Evolutionary conservation across 202 grass and related monocot genomes (phyloP), one percentile per base, ranked within the genome.

Genomic region (Miscanthus sacchariflorus): DNA sequence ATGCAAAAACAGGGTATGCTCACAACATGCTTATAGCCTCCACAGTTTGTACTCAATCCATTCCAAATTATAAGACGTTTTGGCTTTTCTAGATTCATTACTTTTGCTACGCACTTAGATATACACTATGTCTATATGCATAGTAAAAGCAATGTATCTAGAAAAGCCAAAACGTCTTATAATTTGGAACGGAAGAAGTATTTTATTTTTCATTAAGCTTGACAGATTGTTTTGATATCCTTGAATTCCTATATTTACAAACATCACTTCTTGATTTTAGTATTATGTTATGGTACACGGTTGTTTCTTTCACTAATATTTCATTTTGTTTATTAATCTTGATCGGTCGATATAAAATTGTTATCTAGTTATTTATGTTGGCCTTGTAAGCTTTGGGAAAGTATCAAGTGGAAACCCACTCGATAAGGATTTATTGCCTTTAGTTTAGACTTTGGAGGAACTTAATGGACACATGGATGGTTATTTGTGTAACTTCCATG

Each of bases 1-100:
- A 96, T 88, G 88, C 92, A 66, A 99, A 95, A 87, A 87, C 91
- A 89, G 83, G 97, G 94, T 99, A 93, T 81, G 54, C 36, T 79
- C 38, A 38, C 70, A 38, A 83, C 52, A 56, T 83, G 12, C 28
- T 81, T 86, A 42, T 80, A 84, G 13, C 56, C 54, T 59, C 17
- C 4, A 50, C 83, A 9, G 85, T 73, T 75, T 30, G 28, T 30
- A 30, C 28, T 30, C 28, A 30, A 30, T 30, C 28, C 28, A 30
- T 30, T 30, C 28, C 28, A 30, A 30, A 30, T 30, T 30, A 30
- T 30, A 30, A 30, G 28, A 30, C 28, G 28, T 30, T 30, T 30
- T 30, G 28, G 28, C 28, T 30, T 30, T 30, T 30, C 28, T 30
- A 30, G 28, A 30, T 30, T 30, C 28, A 30, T 30, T 30, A 30